Evolutionary conservation across 2,329 filamentous ascomycete species (phyloP).

Genomic region (Paramyrothecium sp.): DNA sequence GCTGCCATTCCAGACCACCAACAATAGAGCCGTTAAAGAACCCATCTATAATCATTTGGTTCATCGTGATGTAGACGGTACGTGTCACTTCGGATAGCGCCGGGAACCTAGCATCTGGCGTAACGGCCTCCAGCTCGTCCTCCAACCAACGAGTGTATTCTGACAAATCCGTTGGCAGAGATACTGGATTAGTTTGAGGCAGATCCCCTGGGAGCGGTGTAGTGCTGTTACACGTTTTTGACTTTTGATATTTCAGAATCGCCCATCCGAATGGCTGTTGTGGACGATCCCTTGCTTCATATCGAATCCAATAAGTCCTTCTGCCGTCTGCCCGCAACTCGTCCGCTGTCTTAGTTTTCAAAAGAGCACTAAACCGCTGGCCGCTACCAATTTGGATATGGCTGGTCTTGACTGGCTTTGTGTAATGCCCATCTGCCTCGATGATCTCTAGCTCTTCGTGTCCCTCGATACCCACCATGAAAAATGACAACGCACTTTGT

Average conservation of each 20-base stretch:
- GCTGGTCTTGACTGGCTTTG: slow-evolving; percentile 41
- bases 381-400: slow-evolving; percentile 56
- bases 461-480: slow-evolving; percentile 53
- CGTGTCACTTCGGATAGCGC: slow-evolving; percentile 46
- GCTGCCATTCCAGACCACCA: slow-evolving; percentile 33
- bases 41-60: slow-evolving; percentile 33
- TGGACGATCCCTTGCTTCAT: slow-evolving; percentile 48
- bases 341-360: slow-evolving; percentile 48
- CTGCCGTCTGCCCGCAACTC: slow-evolving; percentile 32
- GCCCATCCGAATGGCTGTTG: slow-evolving; percentile 42
- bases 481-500: slow-evolving; percentile 51
- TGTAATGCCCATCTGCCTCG: slow-evolving; percentile 57
- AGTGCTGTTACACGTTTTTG: slow-evolving; percentile 1
- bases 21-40: slow-evolving; percentile 23
- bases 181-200: slow-evolving; percentile 5
- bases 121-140: slow-evolving; percentile 19
- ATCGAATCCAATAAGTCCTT: slow-evolving; percentile 43
- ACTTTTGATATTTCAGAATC: slow-evolving; percentile 38
- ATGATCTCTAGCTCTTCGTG: slow-evolving; percentile 58
- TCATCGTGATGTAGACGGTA: slow-evolving; percentile 44
- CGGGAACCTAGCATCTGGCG: slow-evolving; percentile 26
- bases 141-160: slow-evolving; percentile 40
- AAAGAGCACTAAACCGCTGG: slow-evolving; percentile 58
- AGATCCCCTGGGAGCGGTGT: slow-evolving; percentile 6
- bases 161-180: slow-evolving; percentile 32